These are phyloP conservation scores for Marchantia paleacea DNA, from an alignment of 225 moss, liverwort and hornwort genomes.

Conservation along the genomic window DNA sequence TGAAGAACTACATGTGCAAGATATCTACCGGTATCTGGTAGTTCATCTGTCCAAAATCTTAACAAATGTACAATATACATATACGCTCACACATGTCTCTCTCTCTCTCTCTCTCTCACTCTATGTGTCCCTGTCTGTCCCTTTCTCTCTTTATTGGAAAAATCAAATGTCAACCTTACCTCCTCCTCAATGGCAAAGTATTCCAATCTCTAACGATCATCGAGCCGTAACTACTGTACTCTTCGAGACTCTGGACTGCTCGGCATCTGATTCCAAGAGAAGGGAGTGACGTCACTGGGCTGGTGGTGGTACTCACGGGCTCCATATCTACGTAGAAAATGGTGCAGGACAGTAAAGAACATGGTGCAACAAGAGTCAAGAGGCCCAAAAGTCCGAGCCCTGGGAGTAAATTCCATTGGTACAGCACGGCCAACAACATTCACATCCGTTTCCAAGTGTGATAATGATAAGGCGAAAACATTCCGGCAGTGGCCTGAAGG, in stretches of 20 bases:
- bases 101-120: too few species aligned
- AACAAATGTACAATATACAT: neutral
- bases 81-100: neutral
- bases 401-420: neutral
- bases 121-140: too few species aligned
- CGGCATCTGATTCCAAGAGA: neutral
- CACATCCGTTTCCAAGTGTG: neutral
- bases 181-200: neutral
- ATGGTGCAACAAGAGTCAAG: neutral
- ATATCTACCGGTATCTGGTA: neutral
- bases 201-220: neutral
- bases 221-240: neutral
- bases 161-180: neutral
- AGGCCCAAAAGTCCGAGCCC: neutral
- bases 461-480: neutral
- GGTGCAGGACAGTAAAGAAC: neutral
- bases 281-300: neutral
- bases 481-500: neutral
- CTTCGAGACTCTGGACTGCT: neutral
- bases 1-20: neutral
- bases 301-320: neutral
- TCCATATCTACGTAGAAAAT: neutral
- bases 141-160: neutral
- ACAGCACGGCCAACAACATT: constrained; percentile 1
- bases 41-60: neutral